These are phyloP conservation scores for Yamadazyma insecticola DNA, from an alignment of 805 yeast genomes.

Conservation along the genomic window DNA sequence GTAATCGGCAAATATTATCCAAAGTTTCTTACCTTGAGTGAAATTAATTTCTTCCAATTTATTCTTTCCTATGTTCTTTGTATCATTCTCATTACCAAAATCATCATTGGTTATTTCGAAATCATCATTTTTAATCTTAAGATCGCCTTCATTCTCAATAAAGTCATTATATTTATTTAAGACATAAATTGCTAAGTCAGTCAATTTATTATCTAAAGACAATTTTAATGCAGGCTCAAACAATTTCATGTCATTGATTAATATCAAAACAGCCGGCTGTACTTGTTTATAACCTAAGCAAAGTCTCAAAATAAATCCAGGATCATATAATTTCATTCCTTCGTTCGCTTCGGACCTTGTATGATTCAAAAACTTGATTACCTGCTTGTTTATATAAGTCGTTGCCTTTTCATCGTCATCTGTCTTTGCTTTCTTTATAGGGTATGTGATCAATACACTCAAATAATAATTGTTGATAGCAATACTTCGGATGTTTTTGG, in stretches of 20 bases:
- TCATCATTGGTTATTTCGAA: slow-evolving; percentile 1
- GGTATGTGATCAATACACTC: slow-evolving; percentile 55
- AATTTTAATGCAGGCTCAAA: slow-evolving; percentile 78
- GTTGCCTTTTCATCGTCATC: slow-evolving; percentile 2
- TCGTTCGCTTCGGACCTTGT: slow-evolving; percentile 16
- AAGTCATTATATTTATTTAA: slow-evolving; percentile 28
- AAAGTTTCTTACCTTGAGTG: slow-evolving; percentile 57
- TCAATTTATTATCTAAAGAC: slow-evolving; percentile 58
- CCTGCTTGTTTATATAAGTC: slow-evolving; percentile 18
- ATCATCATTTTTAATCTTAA: slow-evolving; percentile 3
- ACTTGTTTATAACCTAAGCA: slow-evolving; percentile 57
- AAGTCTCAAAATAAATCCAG: slow-evolving; percentile 69
- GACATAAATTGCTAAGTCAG: slow-evolving; percentile 47
- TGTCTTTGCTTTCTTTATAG: slow-evolving; percentile 7
- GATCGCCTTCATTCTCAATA: slow-evolving; percentile 8
- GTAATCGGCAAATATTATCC: slow-evolving; percentile 62
- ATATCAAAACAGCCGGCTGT: slow-evolving; percentile 69
- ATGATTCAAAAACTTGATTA: slow-evolving; percentile 26
- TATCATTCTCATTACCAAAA: slow-evolving; percentile 29
- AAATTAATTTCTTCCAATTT: slow-evolving; percentile 31
- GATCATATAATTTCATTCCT: slow-evolving; percentile 53
- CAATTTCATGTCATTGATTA: slow-evolving; percentile 56
- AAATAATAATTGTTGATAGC: slow-evolving; percentile 68
- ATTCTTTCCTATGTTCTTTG: slow-evolving; percentile 23
- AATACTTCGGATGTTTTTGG: slow-evolving; percentile 34